Percentiles rank a stretch among this genome's conserved stretches.
Evolutionary conservation across 306 rosid genomes (phyloP).

Genomic region (Dryas octopetala): DNA sequence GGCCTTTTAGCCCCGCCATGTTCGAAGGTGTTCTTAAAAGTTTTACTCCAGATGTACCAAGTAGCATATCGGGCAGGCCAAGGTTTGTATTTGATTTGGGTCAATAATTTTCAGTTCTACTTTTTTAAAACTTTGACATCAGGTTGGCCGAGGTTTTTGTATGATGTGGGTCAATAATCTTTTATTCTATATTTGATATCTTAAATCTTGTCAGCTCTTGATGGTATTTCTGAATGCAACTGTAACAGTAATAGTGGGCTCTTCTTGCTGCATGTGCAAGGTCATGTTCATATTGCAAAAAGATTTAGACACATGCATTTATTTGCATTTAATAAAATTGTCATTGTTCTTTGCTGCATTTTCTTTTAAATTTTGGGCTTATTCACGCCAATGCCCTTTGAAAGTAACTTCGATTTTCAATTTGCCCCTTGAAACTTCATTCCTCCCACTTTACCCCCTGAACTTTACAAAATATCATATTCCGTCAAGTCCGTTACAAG

Average conservation of each 20-base stretch:
- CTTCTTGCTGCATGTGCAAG: not conserved
- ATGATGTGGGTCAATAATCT: not conserved
- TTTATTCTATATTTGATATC: not conserved
- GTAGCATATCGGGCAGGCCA: conserved; percentile 72
- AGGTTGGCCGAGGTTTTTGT: not conserved
- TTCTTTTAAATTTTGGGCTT: not conserved
- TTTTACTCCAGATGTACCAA: conserved; percentile 75
- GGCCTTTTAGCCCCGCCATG: conserved; percentile 79
- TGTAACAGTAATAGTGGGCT: not conserved
- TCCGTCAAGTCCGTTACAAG: too few relatives aligned
- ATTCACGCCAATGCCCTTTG: too few relatives aligned
- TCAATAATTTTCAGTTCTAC: not conserved
- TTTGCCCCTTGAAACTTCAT: too few relatives aligned
- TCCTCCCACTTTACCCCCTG: too few relatives aligned
- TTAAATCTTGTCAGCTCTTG: too few relatives aligned
- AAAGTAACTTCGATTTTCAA: too few relatives aligned
- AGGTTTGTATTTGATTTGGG: conserved; percentile 54
- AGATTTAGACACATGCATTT: not conserved
- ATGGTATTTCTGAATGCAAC: not conserved
- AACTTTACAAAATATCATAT: too few relatives aligned
- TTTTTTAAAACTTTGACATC: not conserved
- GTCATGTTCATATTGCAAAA: not conserved
- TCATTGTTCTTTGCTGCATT: not conserved
- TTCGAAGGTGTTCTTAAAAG: conserved; percentile 69
- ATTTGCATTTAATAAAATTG: not conserved